Evolutionary conservation across 169 alveolate species (phyloP), one percentile per base, ranked within the genome.

Genomic region (Cryptosporidium ubiquitum): DNA sequence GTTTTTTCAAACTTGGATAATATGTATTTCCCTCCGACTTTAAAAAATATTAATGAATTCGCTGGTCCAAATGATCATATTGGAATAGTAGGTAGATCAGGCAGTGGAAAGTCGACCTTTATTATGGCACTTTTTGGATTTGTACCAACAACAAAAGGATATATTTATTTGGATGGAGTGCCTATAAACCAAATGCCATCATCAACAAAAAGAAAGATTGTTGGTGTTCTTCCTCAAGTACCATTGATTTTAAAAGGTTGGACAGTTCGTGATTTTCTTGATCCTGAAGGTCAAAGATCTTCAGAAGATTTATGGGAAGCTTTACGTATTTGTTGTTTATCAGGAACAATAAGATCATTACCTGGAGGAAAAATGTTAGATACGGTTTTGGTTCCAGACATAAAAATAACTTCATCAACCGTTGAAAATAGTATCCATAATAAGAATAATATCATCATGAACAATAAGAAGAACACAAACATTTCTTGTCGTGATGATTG

Each of bases 21-120:
- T 42, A 79, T 79, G 68, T 79, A 79, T 29, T 79, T 58, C 39
- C 61, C 91, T 9, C 86, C 93, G 0, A 85, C 93, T n/a, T 70
- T 92, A 20, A 29, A 68, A 23, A 84, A 92, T 37, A 89, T 92
- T n/a, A 92, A 92, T 75, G 61, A 85, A 29, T 89, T 84, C 68
- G 94, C 94, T 4, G 84, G 91, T 10, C 91, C 91, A 58, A 84
- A 73, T 69, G 93, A 92, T 37, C 92, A 92, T 5, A 86, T 92
- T n/a, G 94, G 94, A 16, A 89, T 92, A 23, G 91, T 92, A 10
- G 94, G 94, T 1, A 92, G 85, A 71, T 71, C 94, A 26, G 94
- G 94, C 0, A 84, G 93, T 64, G 94, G 94, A 1, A 79, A 79
- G 26, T 79, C 89, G 33, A 79, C 89, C 40, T 79, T 79, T 40